Percentiles rank a stretch among this genome's conserved stretches.
phyloP scores from a whole-genome alignment of 176 grass and related monocot genomes.

The Aechmea fasciata region DNA sequence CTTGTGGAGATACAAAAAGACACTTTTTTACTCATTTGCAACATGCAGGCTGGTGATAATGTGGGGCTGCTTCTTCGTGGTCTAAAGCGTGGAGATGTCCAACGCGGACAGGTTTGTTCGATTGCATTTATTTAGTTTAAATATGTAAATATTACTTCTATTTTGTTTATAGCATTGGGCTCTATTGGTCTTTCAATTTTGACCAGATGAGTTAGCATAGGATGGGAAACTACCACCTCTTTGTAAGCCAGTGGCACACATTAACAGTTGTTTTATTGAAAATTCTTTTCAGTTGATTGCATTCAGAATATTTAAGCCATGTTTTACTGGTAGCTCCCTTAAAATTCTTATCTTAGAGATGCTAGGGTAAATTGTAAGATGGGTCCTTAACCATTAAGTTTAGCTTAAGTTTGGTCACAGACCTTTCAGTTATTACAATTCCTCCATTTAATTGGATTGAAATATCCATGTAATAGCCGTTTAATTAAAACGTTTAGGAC shows the following conservation, averaged over 20 bases:
- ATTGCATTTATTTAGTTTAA: neutral
- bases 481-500: no score
- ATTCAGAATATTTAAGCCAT: neutral
- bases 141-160: neutral
- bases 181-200: no score
- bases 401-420: no score
- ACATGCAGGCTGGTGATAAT: slow-evolving; percentile 78
- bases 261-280: neutral
- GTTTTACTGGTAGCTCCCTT: neutral
- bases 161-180: neutral
- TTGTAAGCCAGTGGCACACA: no score
- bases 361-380: no score
- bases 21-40: neutral
- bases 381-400: no score
- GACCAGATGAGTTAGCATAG: no score
- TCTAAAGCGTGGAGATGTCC: slow-evolving; percentile 82
- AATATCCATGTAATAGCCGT: no score
- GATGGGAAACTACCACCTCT: no score
- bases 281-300: neutral
- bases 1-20: neutral
- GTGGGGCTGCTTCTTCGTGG: slow-evolving; percentile 93
- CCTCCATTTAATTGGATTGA: no score
- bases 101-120: slow-evolving; percentile 73
- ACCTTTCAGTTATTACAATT: no score
- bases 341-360: neutral